phyloP scores from a whole-genome alignment of 768 basidiomycete species.

The Lactifluus volemus region DNA sequence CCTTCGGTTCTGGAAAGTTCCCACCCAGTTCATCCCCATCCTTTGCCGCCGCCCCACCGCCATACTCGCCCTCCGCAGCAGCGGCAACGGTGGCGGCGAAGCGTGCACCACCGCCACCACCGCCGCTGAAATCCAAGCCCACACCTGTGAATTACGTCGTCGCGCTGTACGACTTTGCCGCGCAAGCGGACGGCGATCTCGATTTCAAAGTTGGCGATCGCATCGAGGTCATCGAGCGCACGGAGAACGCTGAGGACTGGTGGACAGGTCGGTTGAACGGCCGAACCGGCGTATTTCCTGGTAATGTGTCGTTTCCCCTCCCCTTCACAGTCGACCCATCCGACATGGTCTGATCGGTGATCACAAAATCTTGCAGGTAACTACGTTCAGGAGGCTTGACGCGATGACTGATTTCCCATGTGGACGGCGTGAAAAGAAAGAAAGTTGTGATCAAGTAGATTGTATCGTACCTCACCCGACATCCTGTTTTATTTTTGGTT shows the following conservation, averaged over 20 bases:
- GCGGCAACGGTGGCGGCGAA: conserved; percentile 50
- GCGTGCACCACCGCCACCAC: conserved; percentile 85
- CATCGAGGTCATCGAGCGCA: conserved; percentile 83
- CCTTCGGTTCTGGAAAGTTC: conserved; percentile 37
- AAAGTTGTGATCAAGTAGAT: neutral
- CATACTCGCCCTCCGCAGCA: conserved; percentile 33
- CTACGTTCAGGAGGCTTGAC: conserved; percentile 52
- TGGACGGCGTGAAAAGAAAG: too few species aligned
- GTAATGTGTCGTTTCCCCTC: conserved; percentile 29
- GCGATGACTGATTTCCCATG: neutral
- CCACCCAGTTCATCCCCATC: conserved; percentile 25
- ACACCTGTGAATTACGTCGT: conserved; percentile 69
- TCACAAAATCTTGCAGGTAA: conserved; percentile 36
- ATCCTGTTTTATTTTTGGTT: neutral
- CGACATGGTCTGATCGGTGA: neutral
- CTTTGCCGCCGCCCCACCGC: conserved; percentile 29
- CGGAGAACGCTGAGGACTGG: conserved; percentile 85
- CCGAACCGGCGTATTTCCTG: conserved; percentile 83
- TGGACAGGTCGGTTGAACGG: conserved; percentile 91
- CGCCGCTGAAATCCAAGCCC: conserved; percentile 78
- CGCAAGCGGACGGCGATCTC: conserved; percentile 92
- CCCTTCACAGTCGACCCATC: neutral
- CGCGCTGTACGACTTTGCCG: conserved; percentile 90
- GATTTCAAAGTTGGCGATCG: conserved; percentile 83
- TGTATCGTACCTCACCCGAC: neutral